Conservation (phyloP, 1,284 basidiomycete genomes). For the Dichomitus squalens region DNA sequence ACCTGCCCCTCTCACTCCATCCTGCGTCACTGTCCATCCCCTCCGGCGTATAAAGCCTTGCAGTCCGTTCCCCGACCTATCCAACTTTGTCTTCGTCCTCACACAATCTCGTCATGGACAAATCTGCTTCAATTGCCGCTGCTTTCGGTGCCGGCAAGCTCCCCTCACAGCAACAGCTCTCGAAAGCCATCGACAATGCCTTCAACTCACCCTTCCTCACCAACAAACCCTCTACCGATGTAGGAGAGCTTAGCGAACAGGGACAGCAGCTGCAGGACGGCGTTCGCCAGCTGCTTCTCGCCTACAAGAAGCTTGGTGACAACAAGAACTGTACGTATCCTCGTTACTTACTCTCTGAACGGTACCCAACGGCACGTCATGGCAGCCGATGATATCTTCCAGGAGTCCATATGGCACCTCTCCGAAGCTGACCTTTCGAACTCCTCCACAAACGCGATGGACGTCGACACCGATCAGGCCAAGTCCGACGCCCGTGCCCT, state of each 20-base stretch:
- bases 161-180: slow-evolving; percentile 57
- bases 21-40: too few species aligned
- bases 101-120: slow-evolving; percentile 49
- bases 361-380: slow-evolving; percentile 3
- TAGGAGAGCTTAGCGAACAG: slow-evolving; percentile 50
- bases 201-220: slow-evolving; percentile 49
- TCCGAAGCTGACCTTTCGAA: slow-evolving; percentile 49
- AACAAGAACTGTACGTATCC: slow-evolving; percentile 54
- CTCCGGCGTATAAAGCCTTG: neutral
- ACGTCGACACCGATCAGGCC: slow-evolving; percentile 46
- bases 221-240: slow-evolving; percentile 40
- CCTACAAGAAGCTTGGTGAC: slow-evolving; percentile 53
- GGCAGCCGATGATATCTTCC: slow-evolving; percentile 61
- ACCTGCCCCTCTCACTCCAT: too few species aligned
- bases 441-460: slow-evolving; percentile 34
- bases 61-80: too few species aligned
- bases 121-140: slow-evolving; percentile 56
- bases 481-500: slow-evolving; percentile 51
- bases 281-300: slow-evolving; percentile 48
- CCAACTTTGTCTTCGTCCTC: neutral
- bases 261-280: slow-evolving; percentile 52
- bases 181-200: slow-evolving; percentile 51
- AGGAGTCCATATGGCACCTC: slow-evolving; percentile 64
- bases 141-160: slow-evolving; percentile 68
- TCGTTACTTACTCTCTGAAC: neutral